Conservation (phyloP, 352 stramenopile genomes). For the Elongisporangium prolatum region DNA sequence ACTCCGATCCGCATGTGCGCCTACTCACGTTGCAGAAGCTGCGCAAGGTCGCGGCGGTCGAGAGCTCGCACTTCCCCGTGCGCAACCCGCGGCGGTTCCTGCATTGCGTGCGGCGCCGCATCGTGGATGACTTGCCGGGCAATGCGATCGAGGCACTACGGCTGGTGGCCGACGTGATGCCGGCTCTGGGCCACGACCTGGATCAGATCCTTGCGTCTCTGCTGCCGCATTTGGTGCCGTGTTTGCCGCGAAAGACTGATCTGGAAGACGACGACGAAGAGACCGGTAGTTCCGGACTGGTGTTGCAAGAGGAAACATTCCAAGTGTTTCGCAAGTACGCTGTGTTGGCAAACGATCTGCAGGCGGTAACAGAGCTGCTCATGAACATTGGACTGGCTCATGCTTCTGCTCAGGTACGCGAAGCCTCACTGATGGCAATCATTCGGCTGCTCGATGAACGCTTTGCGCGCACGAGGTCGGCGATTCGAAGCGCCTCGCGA, state of each 20-base stretch:
- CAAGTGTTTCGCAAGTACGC: slow-evolving; percentile 64
- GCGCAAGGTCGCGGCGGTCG: slow-evolving; percentile 57
- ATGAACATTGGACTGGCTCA: slow-evolving; percentile 59
- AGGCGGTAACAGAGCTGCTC: slow-evolving; percentile 47
- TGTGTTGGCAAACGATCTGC: slow-evolving; percentile 52
- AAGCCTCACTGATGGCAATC: slow-evolving; percentile 44
- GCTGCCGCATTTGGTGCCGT: slow-evolving; percentile 56
- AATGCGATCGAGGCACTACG: slow-evolving; percentile 48
- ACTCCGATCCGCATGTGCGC: slow-evolving; percentile 52
- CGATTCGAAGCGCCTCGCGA: slow-evolving; percentile 11
- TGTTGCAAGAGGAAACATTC: slow-evolving; percentile 50
- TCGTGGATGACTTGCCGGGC: slow-evolving; percentile 33
- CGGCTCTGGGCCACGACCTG: slow-evolving; percentile 52
- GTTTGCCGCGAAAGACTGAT: slow-evolving; percentile 19
- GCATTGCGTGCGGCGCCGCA: slow-evolving; percentile 57
- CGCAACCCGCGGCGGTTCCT: slow-evolving; percentile 70
- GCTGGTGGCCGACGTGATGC: slow-evolving; percentile 60
- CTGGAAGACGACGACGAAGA: slow-evolving; percentile 11
- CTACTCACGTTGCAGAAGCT: slow-evolving; percentile 56
- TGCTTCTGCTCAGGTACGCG: slow-evolving; percentile 27
- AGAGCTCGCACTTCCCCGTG: slow-evolving; percentile 59
- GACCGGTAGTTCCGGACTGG: neutral
- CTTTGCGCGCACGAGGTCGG: neutral
- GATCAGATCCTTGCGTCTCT: slow-evolving; percentile 69
- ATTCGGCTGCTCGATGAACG: slow-evolving; percentile 46